Evolutionary conservation across 495 filamentous ascomycete genomes (phyloP), one percentile per base, ranked within the genome.

Genomic region (Xylaria curta): DNA sequence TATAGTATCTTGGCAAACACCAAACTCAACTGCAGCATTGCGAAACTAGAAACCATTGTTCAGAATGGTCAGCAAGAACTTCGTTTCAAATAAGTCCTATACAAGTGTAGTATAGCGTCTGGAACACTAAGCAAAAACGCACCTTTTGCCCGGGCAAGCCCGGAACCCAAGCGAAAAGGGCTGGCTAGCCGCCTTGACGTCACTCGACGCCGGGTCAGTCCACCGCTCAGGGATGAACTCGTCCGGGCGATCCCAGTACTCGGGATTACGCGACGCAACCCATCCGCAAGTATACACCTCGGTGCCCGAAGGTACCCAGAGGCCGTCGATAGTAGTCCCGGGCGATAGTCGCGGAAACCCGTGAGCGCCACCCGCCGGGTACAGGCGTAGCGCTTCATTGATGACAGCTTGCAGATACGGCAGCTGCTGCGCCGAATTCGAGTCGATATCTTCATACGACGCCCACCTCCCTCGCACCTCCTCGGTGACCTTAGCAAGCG

Each of bases 321-420:
- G 24, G 2, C 70, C 73, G 66, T 80, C 75, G 9, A 78, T 66
- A 12, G 63, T 70, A 15, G 51, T 33, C 4, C 78, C 75, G 2
- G 72, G 72, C 3, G 74, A 76, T 17, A 59, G 40, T 33, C 78
- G 51, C 9, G 77, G 78, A 7, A 78, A 71, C 3, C 76, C 78
- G 26, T 73, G 69, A 1, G 72, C 56, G 0, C 64, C 74, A n/a
- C n/a, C n/a, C 3, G 56, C 26, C 9, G 72, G 71, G 38, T 63
- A 76, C 5, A 85, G 58, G 0, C 82, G 76, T 19, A 85, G 73
- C 6, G 74, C 76, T 69, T 84, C 83, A 12, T 83, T 76, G 47
- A 85, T 80, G 5, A 81, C 75, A 4, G 78, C 82, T 24, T 74
- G 76, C 2, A 82, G 75, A 71, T 81, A 82, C 2, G 74, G 67